phyloP scores from a whole-genome alignment of 2,329 filamentous ascomycete species.

The Diaporthe sp. region DNA sequence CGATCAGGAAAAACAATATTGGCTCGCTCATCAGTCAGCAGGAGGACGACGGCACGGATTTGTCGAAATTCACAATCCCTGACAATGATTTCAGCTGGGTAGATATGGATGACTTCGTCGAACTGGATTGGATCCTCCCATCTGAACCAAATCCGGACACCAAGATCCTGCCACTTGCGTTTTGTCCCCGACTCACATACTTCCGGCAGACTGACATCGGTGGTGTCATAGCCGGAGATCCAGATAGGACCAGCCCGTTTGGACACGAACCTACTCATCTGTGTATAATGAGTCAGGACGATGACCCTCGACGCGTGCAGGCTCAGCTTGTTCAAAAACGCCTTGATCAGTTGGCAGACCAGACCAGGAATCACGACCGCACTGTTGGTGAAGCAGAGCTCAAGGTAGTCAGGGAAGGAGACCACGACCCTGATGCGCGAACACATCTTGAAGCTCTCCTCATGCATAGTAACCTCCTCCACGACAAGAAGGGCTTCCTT shows the following conservation, averaged over 20 bases:
- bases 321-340: slow-evolving; percentile 86
- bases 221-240: slow-evolving; percentile 82
- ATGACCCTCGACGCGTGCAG: slow-evolving; percentile 91
- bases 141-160: slow-evolving; percentile 92
- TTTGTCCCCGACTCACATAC: slow-evolving; percentile 95
- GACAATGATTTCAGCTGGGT: slow-evolving; percentile 98
- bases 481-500: slow-evolving; percentile 69
- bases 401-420: slow-evolving; percentile 66
- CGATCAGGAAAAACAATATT: slow-evolving; percentile 73
- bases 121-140: slow-evolving; percentile 95
- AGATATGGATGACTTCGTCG: slow-evolving; percentile 99
- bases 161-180: slow-evolving; percentile 92
- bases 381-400: slow-evolving; percentile 82
- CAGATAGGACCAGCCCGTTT: slow-evolving; percentile 87
- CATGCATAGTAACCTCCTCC: slow-evolving; percentile 67
- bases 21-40: slow-evolving; percentile 65
- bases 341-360: slow-evolving; percentile 80
- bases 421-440: slow-evolving; percentile 62
- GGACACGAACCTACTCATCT: slow-evolving; percentile 93
- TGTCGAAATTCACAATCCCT: slow-evolving; percentile 93
- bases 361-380: slow-evolving; percentile 81
- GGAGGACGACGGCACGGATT: slow-evolving; percentile 72
- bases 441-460: slow-evolving; percentile 72
- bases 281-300: slow-evolving; percentile 93
- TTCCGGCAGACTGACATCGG: slow-evolving; percentile 96